A percentile compares a stretch with the other conserved stretches of the same genome.
Evolutionary conservation across 345 rosid species (phyloP).

Genomic region (Pelargonium nanum): DNA sequence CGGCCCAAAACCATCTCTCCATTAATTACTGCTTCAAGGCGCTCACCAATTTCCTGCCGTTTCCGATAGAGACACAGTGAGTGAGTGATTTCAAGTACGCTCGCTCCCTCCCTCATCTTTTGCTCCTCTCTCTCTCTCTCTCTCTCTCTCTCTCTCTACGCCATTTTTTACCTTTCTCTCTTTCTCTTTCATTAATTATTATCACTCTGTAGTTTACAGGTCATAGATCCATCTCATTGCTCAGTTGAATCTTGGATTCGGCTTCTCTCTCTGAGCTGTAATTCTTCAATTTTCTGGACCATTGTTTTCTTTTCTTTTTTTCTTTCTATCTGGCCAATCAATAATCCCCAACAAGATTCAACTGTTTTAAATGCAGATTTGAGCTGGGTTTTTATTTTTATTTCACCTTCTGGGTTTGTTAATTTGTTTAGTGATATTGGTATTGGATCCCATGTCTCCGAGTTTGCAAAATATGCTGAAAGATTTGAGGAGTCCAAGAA

Average conservation of each 20-base stretch:
- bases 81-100: background rate
- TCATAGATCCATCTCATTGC: background rate
- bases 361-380: background rate
- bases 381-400: background rate
- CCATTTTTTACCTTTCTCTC: too few relatives aligned
- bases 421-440: too few relatives aligned
- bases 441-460: conserved; percentile 2
- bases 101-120: background rate
- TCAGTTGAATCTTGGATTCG: background rate
- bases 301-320: background rate
- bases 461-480: background rate
- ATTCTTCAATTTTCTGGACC: too few relatives aligned
- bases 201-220: too few relatives aligned
- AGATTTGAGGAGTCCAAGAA: background rate
- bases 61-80: background rate
- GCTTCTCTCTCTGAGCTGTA: background rate
- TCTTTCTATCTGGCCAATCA: background rate
- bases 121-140: too few relatives aligned
- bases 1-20: background rate
- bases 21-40: background rate
- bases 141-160: too few relatives aligned
- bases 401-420: background rate
- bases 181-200: too few relatives aligned
- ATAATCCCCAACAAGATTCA: background rate
- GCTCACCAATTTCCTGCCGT: background rate